Evolutionary conservation across 495 filamentous ascomycete species (phyloP).

Genomic region (Xylaria venustula): DNA sequence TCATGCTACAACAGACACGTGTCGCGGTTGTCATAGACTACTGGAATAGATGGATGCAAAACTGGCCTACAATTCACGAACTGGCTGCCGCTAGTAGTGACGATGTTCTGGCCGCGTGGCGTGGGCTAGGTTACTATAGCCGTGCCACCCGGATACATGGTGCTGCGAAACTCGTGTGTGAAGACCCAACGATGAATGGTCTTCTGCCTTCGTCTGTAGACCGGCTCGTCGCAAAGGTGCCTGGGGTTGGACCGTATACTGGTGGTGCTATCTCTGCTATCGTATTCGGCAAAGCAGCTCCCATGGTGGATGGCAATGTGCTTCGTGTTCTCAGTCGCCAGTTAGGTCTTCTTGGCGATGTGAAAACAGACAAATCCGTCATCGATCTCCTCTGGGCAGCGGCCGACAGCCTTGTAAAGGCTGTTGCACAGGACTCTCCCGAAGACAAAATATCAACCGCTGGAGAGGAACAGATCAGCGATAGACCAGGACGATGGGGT

Average conservation of each 20-base stretch:
- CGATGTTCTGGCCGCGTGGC: conserved; percentile 40
- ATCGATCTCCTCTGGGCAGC: conserved; percentile 43
- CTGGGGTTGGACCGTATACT: conserved; percentile 47
- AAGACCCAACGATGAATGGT: conserved; percentile 20
- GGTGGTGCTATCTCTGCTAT: conserved; percentile 48
- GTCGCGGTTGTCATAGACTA: conserved; percentile 43
- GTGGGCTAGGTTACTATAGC: conserved; percentile 46
- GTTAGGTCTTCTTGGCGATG: conserved; percentile 40
- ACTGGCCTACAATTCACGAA: conserved; percentile 38
- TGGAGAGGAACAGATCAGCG: conserved; percentile 19
- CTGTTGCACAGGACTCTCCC: conserved; percentile 29
- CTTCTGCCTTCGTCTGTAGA: conserved; percentile 33
- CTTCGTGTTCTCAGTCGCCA: conserved; percentile 44
- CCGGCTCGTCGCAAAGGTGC: conserved; percentile 32
- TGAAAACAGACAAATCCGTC: conserved; percentile 37
- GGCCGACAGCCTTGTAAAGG: conserved; percentile 37
- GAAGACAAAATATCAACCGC: background rate
- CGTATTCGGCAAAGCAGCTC: conserved; percentile 40
- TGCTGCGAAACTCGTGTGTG: conserved; percentile 36
- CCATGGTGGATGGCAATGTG: conserved; percentile 52
- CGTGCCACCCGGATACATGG: conserved; percentile 40
- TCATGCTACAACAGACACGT: conserved; percentile 53
- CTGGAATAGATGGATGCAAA: conserved; percentile 45
- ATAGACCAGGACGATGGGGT: conserved; percentile 44
- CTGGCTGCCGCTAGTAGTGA: conserved; percentile 36